Evolutionary conservation across 2,329 filamentous ascomycete genomes (phyloP).

Genomic region (Uncinocarpus reesii): DNA sequence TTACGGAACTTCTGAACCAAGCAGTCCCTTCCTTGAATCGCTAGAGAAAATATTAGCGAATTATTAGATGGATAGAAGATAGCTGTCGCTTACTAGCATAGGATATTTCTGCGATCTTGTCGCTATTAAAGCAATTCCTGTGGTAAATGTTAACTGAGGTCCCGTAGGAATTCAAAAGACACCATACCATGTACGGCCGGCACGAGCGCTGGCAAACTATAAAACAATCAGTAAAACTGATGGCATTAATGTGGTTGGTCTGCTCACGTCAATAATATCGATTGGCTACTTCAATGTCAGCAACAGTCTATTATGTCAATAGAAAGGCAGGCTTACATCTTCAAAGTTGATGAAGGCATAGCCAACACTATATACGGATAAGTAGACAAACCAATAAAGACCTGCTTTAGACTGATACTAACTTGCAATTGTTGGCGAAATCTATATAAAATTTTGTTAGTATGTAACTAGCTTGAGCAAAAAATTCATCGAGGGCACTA

Average conservation of each 20-base stretch:
- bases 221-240: slow-evolving; percentile 21
- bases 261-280: slow-evolving; percentile 59
- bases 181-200: slow-evolving; percentile 58
- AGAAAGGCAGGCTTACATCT: slow-evolving; percentile 47
- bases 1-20: slow-evolving; percentile 93
- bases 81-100: slow-evolving; percentile 68
- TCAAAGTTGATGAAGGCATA: slow-evolving; percentile 97
- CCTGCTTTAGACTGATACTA: slow-evolving; percentile 29
- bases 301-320: slow-evolving; percentile 9
- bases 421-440: slow-evolving; percentile 76
- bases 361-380: slow-evolving; percentile 55
- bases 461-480: slow-evolving; percentile 1
- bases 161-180: background rate
- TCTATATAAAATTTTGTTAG: slow-evolving; percentile 37
- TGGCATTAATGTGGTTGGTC: background rate
- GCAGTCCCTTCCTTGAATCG: slow-evolving; percentile 85
- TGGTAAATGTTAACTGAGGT: slow-evolving; percentile 13
- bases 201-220: slow-evolving; percentile 60
- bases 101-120: slow-evolving; percentile 80
- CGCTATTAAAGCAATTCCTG: slow-evolving; percentile 70
- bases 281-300: slow-evolving; percentile 48
- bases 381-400: background rate
- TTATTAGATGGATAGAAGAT: background rate
- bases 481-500: slow-evolving; percentile 15
- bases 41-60: slow-evolving; percentile 38